Evolutionary conservation across 306 rosid genomes (phyloP).

Genomic region (Rosa lucieae): DNA sequence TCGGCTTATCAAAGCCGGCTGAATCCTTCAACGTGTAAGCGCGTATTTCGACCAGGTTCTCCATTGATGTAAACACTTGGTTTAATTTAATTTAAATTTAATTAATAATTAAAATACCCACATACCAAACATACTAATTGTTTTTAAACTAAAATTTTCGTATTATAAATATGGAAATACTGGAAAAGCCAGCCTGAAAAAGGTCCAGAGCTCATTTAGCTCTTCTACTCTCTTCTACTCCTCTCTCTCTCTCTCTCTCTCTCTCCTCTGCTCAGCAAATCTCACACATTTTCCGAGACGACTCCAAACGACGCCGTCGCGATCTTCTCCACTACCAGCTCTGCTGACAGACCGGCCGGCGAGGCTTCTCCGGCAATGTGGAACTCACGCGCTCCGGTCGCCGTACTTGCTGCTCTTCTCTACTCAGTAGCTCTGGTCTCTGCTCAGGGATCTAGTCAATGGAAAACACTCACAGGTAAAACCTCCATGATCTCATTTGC

Average conservation of each 20-base stretch:
- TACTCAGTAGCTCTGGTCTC: slow-evolving; percentile 47
- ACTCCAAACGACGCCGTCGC: slow-evolving; percentile 17
- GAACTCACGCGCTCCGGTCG: slow-evolving; percentile 48
- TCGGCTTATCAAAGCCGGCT: neutral
- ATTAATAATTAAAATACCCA: neutral
- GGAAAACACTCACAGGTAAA: slow-evolving; percentile 72
- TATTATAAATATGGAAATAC: slow-evolving; percentile 17
- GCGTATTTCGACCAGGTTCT: slow-evolving; percentile 18
- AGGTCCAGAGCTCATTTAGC: slow-evolving; percentile 24
- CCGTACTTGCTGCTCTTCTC: slow-evolving; percentile 34
- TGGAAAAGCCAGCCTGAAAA: slow-evolving; percentile 29
- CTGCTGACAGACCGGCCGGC: slow-evolving; percentile 29
- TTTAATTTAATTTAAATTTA: neutral
- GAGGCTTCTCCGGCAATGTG: slow-evolving; percentile 47
- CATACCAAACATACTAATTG: neutral
- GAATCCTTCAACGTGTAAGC: slow-evolving; percentile 22
- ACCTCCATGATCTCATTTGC: neutral
- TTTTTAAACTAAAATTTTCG: neutral
- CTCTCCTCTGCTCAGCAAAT: slow-evolving; percentile 22
- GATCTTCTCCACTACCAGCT: neutral
- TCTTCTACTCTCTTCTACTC: neutral
- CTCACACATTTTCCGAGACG: slow-evolving; percentile 25
- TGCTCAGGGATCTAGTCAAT: slow-evolving; percentile 71
- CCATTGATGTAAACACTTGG: slow-evolving; percentile 2
- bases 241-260: slow-evolving; percentile 20